Percentiles rank a stretch among this genome's conserved stretches.
phyloP scores from a whole-genome alignment of 352 stramenopile genomes.

The Detonula confervacea region DNA sequence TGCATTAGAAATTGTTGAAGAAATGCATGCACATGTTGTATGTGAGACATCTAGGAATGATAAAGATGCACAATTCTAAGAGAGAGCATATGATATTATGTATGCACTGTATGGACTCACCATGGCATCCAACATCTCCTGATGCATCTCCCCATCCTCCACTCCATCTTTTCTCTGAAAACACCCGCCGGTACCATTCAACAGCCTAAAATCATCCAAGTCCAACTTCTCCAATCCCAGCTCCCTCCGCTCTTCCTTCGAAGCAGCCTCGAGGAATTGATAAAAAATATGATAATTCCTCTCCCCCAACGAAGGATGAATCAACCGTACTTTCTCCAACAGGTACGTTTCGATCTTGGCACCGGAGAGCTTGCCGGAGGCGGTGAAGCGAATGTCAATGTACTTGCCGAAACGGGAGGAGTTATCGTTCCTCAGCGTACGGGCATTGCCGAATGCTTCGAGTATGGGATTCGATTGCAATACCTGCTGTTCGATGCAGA shows the following conservation, averaged over 20 bases:
- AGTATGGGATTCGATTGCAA: conserved; percentile 92
- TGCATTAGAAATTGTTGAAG: neutral
- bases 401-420: conserved; percentile 96
- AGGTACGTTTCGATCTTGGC: conserved; percentile 93
- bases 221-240: conserved; percentile 81
- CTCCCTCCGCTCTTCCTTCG: conserved; percentile 80
- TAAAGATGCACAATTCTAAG: no score
- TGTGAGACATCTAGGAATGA: neutral
- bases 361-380: conserved; percentile 41
- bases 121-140: conserved; percentile 75
- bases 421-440: conserved; percentile 97
- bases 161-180: conserved; percentile 74
- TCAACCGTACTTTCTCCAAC: conserved; percentile 97
- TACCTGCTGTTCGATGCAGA: conserved; percentile 53
- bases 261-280: conserved; percentile 86
- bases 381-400: conserved; percentile 94
- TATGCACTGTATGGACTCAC: conserved; percentile 38
- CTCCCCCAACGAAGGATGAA: conserved; percentile 91
- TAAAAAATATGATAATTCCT: conserved; percentile 99
- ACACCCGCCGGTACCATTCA: conserved; percentile 89
- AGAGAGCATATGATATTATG: no score
- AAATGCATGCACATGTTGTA: neutral
- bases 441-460: conserved; percentile 96
- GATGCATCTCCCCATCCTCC: conserved; percentile 53
- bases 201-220: conserved; percentile 87